These are phyloP conservation scores for Salicornia ramosissima DNA, from an alignment of 148 eudicot species.

Conservation along the genomic window DNA sequence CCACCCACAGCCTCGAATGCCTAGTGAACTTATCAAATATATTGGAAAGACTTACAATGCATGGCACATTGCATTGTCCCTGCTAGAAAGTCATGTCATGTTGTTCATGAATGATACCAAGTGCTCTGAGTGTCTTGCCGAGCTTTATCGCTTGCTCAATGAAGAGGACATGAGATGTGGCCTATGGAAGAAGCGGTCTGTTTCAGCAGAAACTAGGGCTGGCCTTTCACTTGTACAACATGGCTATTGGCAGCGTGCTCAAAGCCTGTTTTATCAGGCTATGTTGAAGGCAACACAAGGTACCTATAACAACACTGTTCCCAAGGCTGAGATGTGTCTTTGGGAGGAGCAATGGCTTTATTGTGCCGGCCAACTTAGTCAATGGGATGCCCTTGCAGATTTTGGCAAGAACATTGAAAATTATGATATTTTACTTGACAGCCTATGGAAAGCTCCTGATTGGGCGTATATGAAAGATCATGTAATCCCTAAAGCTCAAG, in stretches of 20 bases:
- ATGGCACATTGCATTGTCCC: slow-evolving; percentile 92
- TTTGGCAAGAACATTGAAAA: slow-evolving; percentile 90
- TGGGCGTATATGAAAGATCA: slow-evolving; percentile 88
- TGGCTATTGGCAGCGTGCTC: slow-evolving; percentile 98
- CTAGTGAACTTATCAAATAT: slow-evolving; percentile 94
- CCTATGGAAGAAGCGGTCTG: slow-evolving; percentile 88
- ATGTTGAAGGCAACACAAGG: slow-evolving; percentile 99
- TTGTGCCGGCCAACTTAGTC: slow-evolving; percentile 95
- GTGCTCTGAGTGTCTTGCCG: slow-evolving; percentile 95
- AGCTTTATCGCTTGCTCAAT: slow-evolving; percentile 90
- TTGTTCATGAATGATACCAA: slow-evolving; percentile 81
- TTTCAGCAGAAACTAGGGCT: slow-evolving; percentile 89
- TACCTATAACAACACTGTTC: slow-evolving; percentile 88
- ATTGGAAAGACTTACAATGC: slow-evolving; percentile 98
- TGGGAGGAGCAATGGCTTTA: slow-evolving; percentile 99
- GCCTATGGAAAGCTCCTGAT: slow-evolving; percentile 98
- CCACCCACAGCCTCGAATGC: slow-evolving; percentile 99
- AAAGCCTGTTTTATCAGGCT: slow-evolving; percentile 92
- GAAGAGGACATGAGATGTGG: slow-evolving; percentile 99
- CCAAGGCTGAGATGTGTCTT: slow-evolving; percentile 98
- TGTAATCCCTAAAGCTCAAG: slow-evolving; percentile 94
- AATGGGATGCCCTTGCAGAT: slow-evolving; percentile 92
- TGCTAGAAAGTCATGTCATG: slow-evolving; percentile 98
- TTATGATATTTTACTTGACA: slow-evolving; percentile 84
- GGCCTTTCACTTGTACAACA: slow-evolving; percentile 98